Evolutionary conservation across 1,284 basidiomycete genomes (phyloP).

Genomic region (Malassezia nana): DNA sequence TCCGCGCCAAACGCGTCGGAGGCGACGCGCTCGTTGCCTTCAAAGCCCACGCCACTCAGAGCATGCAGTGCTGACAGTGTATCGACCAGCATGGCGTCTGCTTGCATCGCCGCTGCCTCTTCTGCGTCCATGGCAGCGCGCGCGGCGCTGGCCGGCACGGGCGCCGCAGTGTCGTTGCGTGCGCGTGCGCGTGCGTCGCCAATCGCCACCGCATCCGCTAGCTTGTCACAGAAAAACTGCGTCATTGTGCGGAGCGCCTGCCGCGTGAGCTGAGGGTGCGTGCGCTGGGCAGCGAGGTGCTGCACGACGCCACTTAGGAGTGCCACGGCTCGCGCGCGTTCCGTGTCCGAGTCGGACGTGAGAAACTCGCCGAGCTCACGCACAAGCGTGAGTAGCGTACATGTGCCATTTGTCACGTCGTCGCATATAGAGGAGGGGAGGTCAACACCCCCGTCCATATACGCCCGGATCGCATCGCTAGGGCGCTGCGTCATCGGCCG

Average conservation of each 20-base stretch:
- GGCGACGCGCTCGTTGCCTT: neutral
- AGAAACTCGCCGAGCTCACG: conserved; percentile 75
- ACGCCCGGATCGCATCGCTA: conserved; percentile 24
- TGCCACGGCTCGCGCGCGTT: conserved; percentile 65
- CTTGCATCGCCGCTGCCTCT: conserved; percentile 28
- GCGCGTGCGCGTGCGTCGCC: conserved; percentile 26
- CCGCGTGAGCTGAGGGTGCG: conserved; percentile 55
- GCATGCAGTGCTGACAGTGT: conserved; percentile 61
- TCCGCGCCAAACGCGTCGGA: conserved; percentile 60
- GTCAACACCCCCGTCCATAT: conserved; percentile 24
- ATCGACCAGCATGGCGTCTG: conserved; percentile 36
- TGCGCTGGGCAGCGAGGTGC: conserved; percentile 18
- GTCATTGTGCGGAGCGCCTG: conserved; percentile 66
- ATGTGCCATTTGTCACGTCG: conserved; percentile 17
- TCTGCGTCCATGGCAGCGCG: conserved; percentile 20
- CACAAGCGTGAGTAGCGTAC: conserved; percentile 64
- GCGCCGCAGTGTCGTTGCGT: conserved; percentile 23
- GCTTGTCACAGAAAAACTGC: conserved; percentile 72
- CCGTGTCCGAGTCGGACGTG: conserved; percentile 68
- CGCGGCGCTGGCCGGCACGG: conserved; percentile 31
- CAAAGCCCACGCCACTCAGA: conserved; percentile 49
- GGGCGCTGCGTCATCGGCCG: neutral
- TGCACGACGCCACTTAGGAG: conserved; percentile 24
- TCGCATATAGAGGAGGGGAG: conserved; percentile 28
- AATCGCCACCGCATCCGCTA: conserved; percentile 63